Base-by-base conservation (phyloP, 164 flowering plant species). In the Vitis cinerea region DNA sequence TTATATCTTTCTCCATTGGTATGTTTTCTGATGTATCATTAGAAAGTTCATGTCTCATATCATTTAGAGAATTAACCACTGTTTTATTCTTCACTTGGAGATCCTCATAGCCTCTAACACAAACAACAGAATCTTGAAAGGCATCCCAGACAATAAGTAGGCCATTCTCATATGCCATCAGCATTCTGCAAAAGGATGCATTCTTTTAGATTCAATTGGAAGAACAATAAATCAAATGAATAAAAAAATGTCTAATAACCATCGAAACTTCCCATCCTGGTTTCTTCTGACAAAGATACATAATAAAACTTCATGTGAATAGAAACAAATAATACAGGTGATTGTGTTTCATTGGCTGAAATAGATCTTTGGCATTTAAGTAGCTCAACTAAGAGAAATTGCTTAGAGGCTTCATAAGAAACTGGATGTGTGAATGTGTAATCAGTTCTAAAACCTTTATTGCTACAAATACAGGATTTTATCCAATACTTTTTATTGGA, bases 91-190 rank as follows among this genome's bases (percentile, higher is more conserved):
- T 83, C 70, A 83, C 61, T 16, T 81, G 83, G 15, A 94, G 88
- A 83, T 83, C 86, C 60, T 85, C 84, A 71, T 85, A 70, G 68
- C 97, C 91, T 84, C 84, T 86, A 56, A 84, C 76, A 60, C 80
- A 63, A 68, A 89, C 80, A 61, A 83, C 77, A 10, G 68, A 79
- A 77, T 78, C 84, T 80, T 84, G 90, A 64, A 78, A 75, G 65
- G 83, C 72, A 83, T 94, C 96, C 98, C 98, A 94, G 44, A 94
- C 87, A 72, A 94, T 63, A 63, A 94, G 70, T 61, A 90, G 67
- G 11, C 98, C 98, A 85, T 85, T 82, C 52, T 77, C 85, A 81
- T 86, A 94, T 12, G 93, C 97, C 75, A 91, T 83, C 73, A 94
- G 75, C 59, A 91, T 63, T 78, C 98, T 94, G 89, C 71, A 81